phyloP scores from a whole-genome alignment of 495 filamentous ascomycete genomes.

The Penicillium crystallinum region DNA sequence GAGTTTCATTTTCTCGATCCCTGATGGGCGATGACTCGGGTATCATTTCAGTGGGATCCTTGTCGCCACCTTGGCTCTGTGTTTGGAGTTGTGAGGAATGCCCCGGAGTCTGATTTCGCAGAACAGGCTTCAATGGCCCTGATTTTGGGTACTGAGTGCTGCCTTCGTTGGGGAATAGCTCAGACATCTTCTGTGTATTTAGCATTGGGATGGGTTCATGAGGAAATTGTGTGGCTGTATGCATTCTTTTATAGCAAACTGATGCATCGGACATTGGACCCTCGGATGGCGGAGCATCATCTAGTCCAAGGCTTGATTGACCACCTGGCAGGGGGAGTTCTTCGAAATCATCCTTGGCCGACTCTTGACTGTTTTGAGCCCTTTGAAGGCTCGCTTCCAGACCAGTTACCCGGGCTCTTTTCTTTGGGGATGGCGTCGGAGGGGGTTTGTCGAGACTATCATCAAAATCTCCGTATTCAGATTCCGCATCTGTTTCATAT shows the following conservation, averaged over 20 bases:
- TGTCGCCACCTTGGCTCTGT: conserved; percentile 22
- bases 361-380: conserved; percentile 8
- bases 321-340: conserved; percentile 29
- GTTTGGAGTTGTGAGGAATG: conserved; percentile 22
- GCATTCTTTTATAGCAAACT: conserved; percentile 35
- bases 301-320: conserved; percentile 1
- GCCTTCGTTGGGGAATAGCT: conserved; percentile 37
- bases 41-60: conserved; percentile 30
- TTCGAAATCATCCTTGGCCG: conserved; percentile 28
- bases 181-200: conserved; percentile 39
- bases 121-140: neutral
- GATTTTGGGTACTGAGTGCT: conserved; percentile 15
- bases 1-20: conserved; percentile 11
- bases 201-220: conserved; percentile 39
- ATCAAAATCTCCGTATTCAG: conserved; percentile 31
- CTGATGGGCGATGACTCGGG: conserved; percentile 39
- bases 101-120: neutral
- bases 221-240: conserved; percentile 40
- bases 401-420: neutral
- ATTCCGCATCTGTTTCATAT: conserved; percentile 44
- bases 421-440: conserved; percentile 10
- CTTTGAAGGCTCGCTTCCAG: neutral
- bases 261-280: conserved; percentile 36
- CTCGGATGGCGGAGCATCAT: conserved; percentile 20
- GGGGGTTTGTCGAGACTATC: conserved; percentile 8